Conservation (phyloP, 2,329 filamentous ascomycete genomes). For the Aspergillus jensenii region DNA sequence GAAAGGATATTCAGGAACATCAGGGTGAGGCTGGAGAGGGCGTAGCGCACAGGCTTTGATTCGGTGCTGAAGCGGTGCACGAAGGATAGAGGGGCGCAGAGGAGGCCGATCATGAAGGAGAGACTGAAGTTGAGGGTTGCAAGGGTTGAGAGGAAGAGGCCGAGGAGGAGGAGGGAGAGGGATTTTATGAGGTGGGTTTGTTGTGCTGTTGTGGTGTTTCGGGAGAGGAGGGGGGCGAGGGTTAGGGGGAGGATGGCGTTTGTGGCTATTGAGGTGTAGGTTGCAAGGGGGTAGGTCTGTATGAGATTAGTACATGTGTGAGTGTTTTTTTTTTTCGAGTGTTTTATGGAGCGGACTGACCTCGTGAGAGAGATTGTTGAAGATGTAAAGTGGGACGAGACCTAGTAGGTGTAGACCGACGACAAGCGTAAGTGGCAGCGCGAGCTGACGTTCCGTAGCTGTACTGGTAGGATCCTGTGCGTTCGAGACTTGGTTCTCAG, state of each 20-base stretch:
- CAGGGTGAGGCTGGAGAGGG: conserved; percentile 41
- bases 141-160: conserved; percentile 86
- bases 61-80: conserved; percentile 33
- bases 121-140: conserved; percentile 96
- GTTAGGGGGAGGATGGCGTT: conserved; percentile 59
- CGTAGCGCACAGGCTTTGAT: conserved; percentile 21
- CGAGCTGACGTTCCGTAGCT: conserved; percentile 41
- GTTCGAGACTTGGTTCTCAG: conserved; percentile 8
- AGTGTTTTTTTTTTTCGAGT: background rate
- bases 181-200: conserved; percentile 80
- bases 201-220: conserved; percentile 55
- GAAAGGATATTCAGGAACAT: conserved; percentile 60
- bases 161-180: conserved; percentile 87
- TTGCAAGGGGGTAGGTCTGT: conserved; percentile 61
- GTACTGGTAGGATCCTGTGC: conserved; percentile 20
- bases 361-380: conserved; percentile 69
- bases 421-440: conserved; percentile 66
- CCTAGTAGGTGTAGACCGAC: conserved; percentile 72
- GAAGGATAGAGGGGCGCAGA: conserved; percentile 79
- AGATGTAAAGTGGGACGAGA: conserved; percentile 78
- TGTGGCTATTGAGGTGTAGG: conserved; percentile 56
- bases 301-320: conserved; percentile 7
- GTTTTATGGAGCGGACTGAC: conserved; percentile 50
- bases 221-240: conserved; percentile 57
- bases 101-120: conserved; percentile 77